Evolutionary conservation across 2,329 filamentous ascomycete genomes (phyloP).

Genomic region (Trichophyton benhamiae): DNA sequence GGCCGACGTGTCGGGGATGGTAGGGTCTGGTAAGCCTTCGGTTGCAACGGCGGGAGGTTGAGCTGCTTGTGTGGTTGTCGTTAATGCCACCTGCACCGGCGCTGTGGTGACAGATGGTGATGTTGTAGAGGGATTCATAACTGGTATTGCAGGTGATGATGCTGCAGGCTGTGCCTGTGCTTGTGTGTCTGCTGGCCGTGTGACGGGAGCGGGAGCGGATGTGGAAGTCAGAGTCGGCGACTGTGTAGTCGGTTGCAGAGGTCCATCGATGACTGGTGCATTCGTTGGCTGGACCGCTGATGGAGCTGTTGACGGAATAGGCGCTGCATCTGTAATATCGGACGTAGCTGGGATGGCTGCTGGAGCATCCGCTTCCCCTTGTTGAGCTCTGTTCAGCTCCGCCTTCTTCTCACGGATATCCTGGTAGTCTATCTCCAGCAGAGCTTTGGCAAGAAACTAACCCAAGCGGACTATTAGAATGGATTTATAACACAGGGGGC

Average conservation of each 20-base stretch:
- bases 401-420: slow-evolving; percentile 23
- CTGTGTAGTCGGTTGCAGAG: background rate
- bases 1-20: background rate
- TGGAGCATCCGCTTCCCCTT: background rate
- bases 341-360: background rate
- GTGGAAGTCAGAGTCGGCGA: background rate
- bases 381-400: background rate
- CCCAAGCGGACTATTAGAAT: background rate
- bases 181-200: background rate
- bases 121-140: background rate
- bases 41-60: background rate
- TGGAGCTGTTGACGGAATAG: background rate
- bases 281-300: background rate
- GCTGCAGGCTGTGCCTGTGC: background rate
- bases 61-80: background rate
- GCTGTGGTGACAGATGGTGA: background rate
- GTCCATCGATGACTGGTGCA: background rate
- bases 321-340: background rate
- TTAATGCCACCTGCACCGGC: background rate
- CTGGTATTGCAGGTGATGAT: background rate
- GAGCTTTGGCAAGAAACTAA: slow-evolving; percentile 33
- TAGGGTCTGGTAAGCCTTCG: background rate
- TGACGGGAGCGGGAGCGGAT: background rate
- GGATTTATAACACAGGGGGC: background rate
- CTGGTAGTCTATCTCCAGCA: slow-evolving; percentile 32